Conservation (phyloP, 2,329 filamentous ascomycete genomes). For the Fusarium buharicum region DNA sequence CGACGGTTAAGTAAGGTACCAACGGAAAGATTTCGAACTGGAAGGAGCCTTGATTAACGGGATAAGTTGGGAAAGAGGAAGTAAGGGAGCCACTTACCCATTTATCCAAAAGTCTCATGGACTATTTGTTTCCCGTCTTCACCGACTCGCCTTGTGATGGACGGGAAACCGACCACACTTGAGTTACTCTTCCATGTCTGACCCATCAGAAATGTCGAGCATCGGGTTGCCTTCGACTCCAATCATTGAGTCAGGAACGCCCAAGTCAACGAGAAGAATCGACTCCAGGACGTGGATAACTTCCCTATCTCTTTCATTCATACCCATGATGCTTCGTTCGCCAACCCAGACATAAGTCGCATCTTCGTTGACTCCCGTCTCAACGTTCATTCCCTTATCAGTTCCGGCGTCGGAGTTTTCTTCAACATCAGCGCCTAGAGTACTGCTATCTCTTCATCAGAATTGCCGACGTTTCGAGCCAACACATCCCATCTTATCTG, state of each 20-base stretch:
- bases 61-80: not conserved
- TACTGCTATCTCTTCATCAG: slow-evolving; percentile 8
- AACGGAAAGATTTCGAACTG: not conserved
- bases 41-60: not conserved
- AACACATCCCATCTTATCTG: not conserved
- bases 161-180: not conserved
- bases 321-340: not conserved
- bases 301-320: not conserved
- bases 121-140: not conserved
- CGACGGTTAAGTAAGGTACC: not conserved
- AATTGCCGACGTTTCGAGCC: not conserved
- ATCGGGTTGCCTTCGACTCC: not conserved
- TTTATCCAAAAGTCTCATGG: not conserved
- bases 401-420: not conserved
- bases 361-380: not conserved
- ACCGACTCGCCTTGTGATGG: not conserved
- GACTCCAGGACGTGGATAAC: not conserved
- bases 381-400: too few species aligned
- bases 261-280: not conserved
- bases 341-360: not conserved
- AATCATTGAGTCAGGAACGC: too few species aligned
- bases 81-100: not conserved
- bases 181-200: slow-evolving; percentile 3
- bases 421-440: too few species aligned
- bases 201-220: not conserved